These are phyloP conservation scores for Cantharellus cinnabarinus DNA, from an alignment of 768 basidiomycete genomes.

Conservation along the genomic window DNA sequence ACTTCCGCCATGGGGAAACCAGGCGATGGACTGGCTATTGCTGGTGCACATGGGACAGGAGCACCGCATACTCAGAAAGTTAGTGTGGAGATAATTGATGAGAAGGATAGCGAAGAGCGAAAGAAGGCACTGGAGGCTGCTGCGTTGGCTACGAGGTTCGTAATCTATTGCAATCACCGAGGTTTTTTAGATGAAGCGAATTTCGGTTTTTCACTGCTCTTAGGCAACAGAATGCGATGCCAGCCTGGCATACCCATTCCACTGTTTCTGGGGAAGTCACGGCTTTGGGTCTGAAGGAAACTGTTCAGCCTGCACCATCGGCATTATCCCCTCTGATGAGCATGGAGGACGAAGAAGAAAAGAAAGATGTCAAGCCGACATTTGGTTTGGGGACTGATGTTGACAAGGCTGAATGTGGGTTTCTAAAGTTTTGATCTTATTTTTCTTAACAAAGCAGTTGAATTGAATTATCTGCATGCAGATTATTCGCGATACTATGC, in stretches of 20 bases:
- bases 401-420: conserved; percentile 19
- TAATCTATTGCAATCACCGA: neutral
- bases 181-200: neutral
- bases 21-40: conserved; percentile 48
- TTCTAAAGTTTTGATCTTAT: too few species aligned
- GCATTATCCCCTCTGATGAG: neutral
- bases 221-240: conserved; percentile 70
- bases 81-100: conserved; percentile 59
- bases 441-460: too few species aligned
- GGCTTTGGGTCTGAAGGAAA: conserved; percentile 51
- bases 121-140: conserved; percentile 54
- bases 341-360: neutral
- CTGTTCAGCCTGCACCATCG: neutral
- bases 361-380: conserved; percentile 22
- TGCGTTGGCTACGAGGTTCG: conserved; percentile 54
- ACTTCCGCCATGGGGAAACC: conserved; percentile 2
- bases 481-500: conserved; percentile 75
- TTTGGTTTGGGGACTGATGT: conserved; percentile 15
- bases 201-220: neutral
- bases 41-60: conserved; percentile 37
- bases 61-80: conserved; percentile 49
- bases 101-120: conserved; percentile 73
- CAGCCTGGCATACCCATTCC: conserved; percentile 88
- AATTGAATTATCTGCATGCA: conserved; percentile 13
- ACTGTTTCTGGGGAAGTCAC: conserved; percentile 89